These are phyloP conservation scores for Aechmea fasciata DNA, from an alignment of 176 grass and related monocot genomes.

Conservation along the genomic window DNA sequence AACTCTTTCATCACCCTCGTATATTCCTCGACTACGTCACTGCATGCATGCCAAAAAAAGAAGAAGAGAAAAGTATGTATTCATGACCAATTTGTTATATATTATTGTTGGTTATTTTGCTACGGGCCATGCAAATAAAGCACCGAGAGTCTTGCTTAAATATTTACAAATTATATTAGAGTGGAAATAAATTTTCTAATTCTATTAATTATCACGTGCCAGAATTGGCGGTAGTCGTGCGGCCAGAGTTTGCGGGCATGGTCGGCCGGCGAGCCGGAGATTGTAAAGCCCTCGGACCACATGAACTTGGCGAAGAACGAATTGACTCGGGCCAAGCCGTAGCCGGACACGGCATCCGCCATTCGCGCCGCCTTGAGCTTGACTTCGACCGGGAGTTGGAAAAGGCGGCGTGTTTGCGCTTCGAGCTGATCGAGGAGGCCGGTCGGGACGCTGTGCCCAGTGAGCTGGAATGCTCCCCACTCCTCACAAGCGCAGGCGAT, in stretches of 20 bases:
- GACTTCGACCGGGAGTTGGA: constrained; percentile 53
- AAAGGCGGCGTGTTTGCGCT: constrained; percentile 46
- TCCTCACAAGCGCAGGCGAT: constrained; percentile 46
- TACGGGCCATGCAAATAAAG: no score
- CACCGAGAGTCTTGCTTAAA: no score
- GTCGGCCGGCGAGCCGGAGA: constrained; percentile 45
- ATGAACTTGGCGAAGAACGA: constrained; percentile 98
- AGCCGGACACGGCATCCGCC: constrained; percentile 52
- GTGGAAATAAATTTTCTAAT: no score
- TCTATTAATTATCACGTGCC: constrained; percentile 23
- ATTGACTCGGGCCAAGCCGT: constrained; percentile 76
- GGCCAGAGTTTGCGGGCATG: constrained; percentile 90
- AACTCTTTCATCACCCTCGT: constrained; percentile 56
- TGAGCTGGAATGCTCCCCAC: constrained; percentile 82
- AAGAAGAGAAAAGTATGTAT: neutral
- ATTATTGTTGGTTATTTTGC: neutral
- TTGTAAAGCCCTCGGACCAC: constrained; percentile 99
- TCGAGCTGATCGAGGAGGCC: constrained; percentile 47
- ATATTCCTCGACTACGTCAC: constrained; percentile 86
- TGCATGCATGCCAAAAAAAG: constrained; percentile 21
- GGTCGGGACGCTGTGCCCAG: constrained; percentile 35
- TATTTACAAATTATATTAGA: neutral
- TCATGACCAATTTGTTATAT: neutral
- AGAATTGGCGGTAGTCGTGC: constrained; percentile 61
- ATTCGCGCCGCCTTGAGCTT: constrained; percentile 61